phyloP scores from a whole-genome alignment of 2,329 filamentous ascomycete species.

The Colletotrichum incanum region DNA sequence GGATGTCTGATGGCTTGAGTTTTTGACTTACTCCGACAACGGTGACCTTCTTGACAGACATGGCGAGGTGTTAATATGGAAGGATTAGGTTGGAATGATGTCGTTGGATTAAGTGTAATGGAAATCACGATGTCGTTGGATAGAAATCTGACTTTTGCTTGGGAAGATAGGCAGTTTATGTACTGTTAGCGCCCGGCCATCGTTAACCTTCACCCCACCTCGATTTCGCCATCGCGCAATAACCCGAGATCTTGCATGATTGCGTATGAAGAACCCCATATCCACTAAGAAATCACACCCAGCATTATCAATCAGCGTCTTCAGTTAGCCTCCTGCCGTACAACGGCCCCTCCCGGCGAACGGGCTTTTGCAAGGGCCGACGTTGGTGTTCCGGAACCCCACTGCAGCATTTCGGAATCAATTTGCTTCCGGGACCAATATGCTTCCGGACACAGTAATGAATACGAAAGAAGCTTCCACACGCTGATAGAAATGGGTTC shows the following conservation, averaged over 20 bases:
- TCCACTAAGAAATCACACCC: conserved; percentile 1
- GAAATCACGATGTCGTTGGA: neutral
- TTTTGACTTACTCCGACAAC: conserved; percentile 53
- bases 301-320: conserved; percentile 6
- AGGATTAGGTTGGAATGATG: neutral
- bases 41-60: conserved; percentile 53
- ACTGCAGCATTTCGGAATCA: neutral
- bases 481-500: neutral
- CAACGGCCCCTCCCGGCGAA: neutral
- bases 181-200: neutral
- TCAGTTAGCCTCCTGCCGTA: neutral
- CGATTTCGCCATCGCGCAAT: conserved; percentile 32
- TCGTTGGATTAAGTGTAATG: no score
- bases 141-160: neutral
- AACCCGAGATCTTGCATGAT: conserved; percentile 25
- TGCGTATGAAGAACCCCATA: conserved; percentile 15
- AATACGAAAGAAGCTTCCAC: neutral
- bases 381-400: neutral
- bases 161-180: conserved; percentile 9
- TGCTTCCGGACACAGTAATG: neutral
- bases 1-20: neutral
- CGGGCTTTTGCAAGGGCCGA: neutral
- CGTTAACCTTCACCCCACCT: conserved; percentile 9
- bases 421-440: neutral
- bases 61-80: conserved; percentile 31